Evolutionary conservation across 225 moss, liverwort and hornwort genomes (phyloP), one percentile per base, ranked within the genome.

Genomic region (Polytrichum formosum): DNA sequence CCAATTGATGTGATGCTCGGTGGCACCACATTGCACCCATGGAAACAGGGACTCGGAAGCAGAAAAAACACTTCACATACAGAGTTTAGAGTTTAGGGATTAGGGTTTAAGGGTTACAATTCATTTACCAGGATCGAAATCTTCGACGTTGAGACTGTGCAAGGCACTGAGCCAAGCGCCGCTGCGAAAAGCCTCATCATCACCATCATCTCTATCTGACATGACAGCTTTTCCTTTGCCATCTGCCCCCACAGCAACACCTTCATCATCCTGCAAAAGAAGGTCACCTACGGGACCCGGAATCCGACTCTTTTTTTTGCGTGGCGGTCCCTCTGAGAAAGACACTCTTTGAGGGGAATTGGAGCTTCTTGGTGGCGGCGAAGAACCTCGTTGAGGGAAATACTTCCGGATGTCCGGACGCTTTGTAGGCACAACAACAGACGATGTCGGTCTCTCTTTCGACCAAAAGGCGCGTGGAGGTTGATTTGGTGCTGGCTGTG

Each of bases 161-260:
- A 95, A 74, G 25, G 94, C 94, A 56, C 79, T 67, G 60, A 91
- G 77, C 94, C 94, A 95, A 27, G 94, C 85, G 20, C 87, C 89
- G 73, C 74, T 83, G 27, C 78, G 74, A 59, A 95, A 95, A 22
- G 84, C 75, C 33, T 75, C 77, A 37, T 88, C 84, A 10, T 73
- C 75, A 7, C 53, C 67, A 2, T 66, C 65, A 54, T 68, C 35
- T 28, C 60, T 67, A 61, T 67, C 73, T 28, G 23, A 6, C 0
- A 66, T 74, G 60, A 63, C 60, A 55, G 30, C 46, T 46, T 46
- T 46, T 46, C 46, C 46, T 46, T 46, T 46, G 46, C 46, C 46
- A 46, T 46, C 46, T 2, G 2, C 28, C 26, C 64, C 64, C 5
- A 53, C 72, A 37, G 70, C 76, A 25, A 16, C 21, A 54, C 53